Conservation (phyloP, 352 stramenopile genomes). For the Thalassiosira pacifica region DNA sequence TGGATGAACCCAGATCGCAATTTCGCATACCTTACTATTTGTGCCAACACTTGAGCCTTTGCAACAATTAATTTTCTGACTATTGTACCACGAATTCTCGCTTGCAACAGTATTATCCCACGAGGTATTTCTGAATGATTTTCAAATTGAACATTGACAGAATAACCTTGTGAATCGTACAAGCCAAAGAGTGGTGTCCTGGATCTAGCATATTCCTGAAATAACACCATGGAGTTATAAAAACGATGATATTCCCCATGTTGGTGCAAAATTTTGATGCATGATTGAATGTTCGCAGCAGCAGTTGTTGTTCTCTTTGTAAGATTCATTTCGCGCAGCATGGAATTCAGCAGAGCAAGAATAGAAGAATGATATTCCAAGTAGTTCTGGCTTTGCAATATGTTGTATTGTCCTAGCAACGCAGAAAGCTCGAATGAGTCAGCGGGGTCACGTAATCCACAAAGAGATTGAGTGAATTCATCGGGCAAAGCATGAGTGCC, state of each 20-base stretch:
- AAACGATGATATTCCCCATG: constrained; percentile 24
- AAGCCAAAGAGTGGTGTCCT: background rate
- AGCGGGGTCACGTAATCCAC: background rate
- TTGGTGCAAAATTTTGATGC: constrained; percentile 15
- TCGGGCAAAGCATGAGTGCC: background rate
- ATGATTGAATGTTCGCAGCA: constrained; percentile 24
- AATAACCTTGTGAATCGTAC: background rate
- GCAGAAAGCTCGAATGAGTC: background rate
- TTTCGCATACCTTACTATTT: constrained; percentile 34
- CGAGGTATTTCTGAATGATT: constrained; percentile 7
- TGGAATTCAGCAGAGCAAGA: constrained; percentile 18
- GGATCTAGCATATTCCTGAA: constrained; percentile 25
- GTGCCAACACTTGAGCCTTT: background rate
- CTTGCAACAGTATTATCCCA: constrained; percentile 16
- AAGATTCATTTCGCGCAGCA: constrained; percentile 17
- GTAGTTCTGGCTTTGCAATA: constrained; percentile 42
- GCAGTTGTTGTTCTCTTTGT: background rate
- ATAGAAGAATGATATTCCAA: constrained; percentile 41
- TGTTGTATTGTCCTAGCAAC: constrained; percentile 5
- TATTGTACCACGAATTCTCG: constrained; percentile 5
- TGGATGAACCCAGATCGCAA: constrained; percentile 16
- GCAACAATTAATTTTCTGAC: background rate
- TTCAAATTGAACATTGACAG: background rate
- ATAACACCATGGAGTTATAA: constrained; percentile 10
- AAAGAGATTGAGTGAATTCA: background rate